Conservation (phyloP, 1,284 basidiomycete species). For the Filobasidium uniguttulatum region DNA sequence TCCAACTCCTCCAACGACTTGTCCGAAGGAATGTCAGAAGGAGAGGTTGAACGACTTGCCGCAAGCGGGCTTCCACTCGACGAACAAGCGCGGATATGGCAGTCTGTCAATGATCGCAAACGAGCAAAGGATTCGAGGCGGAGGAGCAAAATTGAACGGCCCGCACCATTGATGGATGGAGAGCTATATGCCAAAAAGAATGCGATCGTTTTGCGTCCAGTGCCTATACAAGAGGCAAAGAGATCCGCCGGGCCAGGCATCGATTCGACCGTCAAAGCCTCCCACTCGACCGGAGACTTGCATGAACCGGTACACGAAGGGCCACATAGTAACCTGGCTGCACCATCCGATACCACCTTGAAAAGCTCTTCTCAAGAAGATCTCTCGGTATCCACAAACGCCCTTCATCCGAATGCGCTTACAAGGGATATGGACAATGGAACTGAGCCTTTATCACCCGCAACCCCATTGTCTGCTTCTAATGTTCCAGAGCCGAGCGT, state of each 20-base stretch:
- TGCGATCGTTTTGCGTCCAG: conserved; percentile 61
- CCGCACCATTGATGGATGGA: conserved; percentile 47
- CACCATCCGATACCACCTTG: too few species aligned
- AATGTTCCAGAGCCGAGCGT: conserved; percentile 35
- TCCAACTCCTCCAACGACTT: neutral
- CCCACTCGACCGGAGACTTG: too few species aligned
- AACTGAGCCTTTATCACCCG: conserved; percentile 17
- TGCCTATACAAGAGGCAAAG: conserved; percentile 18
- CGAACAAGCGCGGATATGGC: neutral
- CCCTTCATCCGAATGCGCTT: too few species aligned
- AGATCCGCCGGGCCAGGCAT: neutral
- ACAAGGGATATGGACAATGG: conserved; percentile 25
- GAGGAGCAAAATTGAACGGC: neutral
- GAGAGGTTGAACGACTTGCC: neutral
- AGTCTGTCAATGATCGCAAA: too few species aligned
- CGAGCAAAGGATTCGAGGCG: neutral
- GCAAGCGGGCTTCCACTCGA: neutral
- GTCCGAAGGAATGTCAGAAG: neutral
- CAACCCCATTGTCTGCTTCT: too few species aligned
- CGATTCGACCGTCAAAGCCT: conserved; percentile 3
- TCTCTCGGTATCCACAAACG: too few species aligned
- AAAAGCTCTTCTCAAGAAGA: too few species aligned
- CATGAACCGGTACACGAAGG: too few species aligned
- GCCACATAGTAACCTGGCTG: too few species aligned
- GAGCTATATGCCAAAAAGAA: conserved; percentile 81